phyloP scores from a whole-genome alignment of 2,329 filamentous ascomycete genomes.

The Aspergillus sp. region DNA sequence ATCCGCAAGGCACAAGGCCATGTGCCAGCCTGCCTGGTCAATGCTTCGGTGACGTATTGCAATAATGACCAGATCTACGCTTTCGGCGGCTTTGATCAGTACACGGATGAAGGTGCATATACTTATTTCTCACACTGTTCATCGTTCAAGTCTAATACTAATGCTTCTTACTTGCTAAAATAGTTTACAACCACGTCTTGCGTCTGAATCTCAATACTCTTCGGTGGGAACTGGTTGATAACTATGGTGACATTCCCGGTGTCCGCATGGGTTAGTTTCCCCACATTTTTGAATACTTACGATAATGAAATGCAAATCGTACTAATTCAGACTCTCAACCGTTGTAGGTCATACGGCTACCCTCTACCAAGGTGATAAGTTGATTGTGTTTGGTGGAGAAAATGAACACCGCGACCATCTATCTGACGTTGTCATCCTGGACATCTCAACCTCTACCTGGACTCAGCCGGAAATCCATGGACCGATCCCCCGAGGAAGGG shows the following conservation, averaged over 20 bases:
- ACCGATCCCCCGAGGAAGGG: slow-evolving; percentile 82
- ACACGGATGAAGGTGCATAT: slow-evolving; percentile 78
- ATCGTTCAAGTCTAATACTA: slow-evolving; percentile 9
- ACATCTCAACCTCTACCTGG: slow-evolving; percentile 93
- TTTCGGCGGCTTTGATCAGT: slow-evolving; percentile 97
- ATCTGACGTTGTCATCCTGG: slow-evolving; percentile 93
- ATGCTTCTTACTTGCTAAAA: neutral
- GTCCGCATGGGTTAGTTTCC: slow-evolving; percentile 81
- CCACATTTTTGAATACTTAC: neutral
- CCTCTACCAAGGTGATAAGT: slow-evolving; percentile 87
- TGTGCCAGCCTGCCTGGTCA: slow-evolving; percentile 90
- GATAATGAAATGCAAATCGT: too few species aligned
- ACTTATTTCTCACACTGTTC: neutral
- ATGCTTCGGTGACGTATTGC: slow-evolving; percentile 98
- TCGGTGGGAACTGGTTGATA: slow-evolving; percentile 95
- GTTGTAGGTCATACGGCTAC: slow-evolving; percentile 83
- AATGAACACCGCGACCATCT: slow-evolving; percentile 97
- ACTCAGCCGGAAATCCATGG: slow-evolving; percentile 86
- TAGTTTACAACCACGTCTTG: slow-evolving; percentile 94
- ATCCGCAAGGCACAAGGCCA: slow-evolving; percentile 77
- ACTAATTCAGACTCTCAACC: neutral
- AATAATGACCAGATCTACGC: slow-evolving; percentile 97
- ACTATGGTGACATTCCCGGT: slow-evolving; percentile 96
- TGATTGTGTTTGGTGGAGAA: slow-evolving; percentile 96
- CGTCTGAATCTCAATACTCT: slow-evolving; percentile 82